Evolutionary conservation across 1,284 basidiomycete genomes (phyloP).

Genomic region (Mycena sp.): DNA sequence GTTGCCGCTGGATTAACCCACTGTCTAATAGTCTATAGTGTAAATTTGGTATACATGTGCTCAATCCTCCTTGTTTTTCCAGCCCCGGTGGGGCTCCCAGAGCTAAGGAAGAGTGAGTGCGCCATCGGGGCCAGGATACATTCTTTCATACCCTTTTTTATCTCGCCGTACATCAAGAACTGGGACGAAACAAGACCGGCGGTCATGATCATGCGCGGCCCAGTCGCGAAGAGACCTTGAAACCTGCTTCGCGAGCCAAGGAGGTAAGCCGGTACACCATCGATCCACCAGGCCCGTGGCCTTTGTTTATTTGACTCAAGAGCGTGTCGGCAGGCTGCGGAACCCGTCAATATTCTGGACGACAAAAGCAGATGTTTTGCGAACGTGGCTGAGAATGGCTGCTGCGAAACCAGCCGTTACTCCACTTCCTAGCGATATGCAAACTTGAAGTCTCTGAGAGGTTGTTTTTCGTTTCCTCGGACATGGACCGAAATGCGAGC

Average conservation of each 20-base stretch:
- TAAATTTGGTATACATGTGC: no score
- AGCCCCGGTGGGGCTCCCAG: slow-evolving; percentile 76
- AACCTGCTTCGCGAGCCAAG: slow-evolving; percentile 70
- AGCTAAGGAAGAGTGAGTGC: slow-evolving; percentile 52
- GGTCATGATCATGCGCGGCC: slow-evolving; percentile 91
- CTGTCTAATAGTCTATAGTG: no score
- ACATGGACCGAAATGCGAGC: slow-evolving; percentile 74
- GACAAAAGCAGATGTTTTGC: slow-evolving; percentile 29
- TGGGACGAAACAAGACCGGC: slow-evolving; percentile 83
- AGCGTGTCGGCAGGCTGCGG: slow-evolving; percentile 74
- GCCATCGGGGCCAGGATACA: slow-evolving; percentile 33
- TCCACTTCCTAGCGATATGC: slow-evolving; percentile 83
- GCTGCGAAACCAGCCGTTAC: slow-evolving; percentile 89
- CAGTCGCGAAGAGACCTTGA: slow-evolving; percentile 82
- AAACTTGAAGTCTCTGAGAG: slow-evolving; percentile 66
- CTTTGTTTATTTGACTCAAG: slow-evolving; percentile 86
- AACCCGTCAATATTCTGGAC: not conserved
- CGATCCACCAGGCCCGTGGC: slow-evolving; percentile 81
- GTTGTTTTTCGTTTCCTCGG: slow-evolving; percentile 69
- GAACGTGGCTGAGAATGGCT: slow-evolving; percentile 84
- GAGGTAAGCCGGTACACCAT: slow-evolving; percentile 69
- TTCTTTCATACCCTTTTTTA: slow-evolving; percentile 78
- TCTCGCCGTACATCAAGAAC: slow-evolving; percentile 80
- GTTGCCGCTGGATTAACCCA: no score
- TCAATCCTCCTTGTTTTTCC: slow-evolving; percentile 70